Base-by-base conservation (phyloP, 2,329 filamentous ascomycete species). In the Botrytis byssoidea region DNA sequence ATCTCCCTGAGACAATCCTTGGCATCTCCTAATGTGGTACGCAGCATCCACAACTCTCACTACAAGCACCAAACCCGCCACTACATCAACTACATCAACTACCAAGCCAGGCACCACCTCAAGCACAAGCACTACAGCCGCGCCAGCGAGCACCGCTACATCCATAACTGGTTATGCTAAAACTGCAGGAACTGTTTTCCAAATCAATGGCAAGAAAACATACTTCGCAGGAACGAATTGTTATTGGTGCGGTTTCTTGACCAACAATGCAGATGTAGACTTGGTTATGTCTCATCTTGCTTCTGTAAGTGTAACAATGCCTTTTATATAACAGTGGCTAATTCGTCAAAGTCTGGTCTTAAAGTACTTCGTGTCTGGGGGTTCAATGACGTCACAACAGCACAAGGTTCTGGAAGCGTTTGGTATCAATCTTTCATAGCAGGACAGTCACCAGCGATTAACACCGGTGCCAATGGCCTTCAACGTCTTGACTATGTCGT, bases 401-500 rank as follows among this genome's bases (percentile, higher is more conserved):
- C 83, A 7, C 79, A 82, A 4, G 75, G 81, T 1, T 83, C 83
- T 20, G 84, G 82, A 1, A 76, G 74, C 16, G 85, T 88, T 10
- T 85, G 82, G 76, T 85, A 80, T 77, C 84, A 85, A 76, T 78
- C 76, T 5, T 80, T 83, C 32, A 79, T 84, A 61, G 84, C 85
- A 1, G 81, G 84, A 6, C 83, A 83, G 4, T 83, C 83, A 5
- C 86, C 87, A 9, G 86, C 86, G 25, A 91, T 92, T 82, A 91
- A 92, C 81, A 91, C 87, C 0, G 90, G 89, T 2, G 79, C 85
- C 51, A 83, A 91, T 79, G 90, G 90, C 25, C 86, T 92, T 14
- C 85, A 90, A 80, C 86, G 89, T 22, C 86, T 92, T 3, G 90
- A 92, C 78, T 88, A 88, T 71, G 89, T 92, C 1, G 89, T 92